Evolutionary conservation across 179 eudicot species (phyloP).

Genomic region (Spinacia oleracea): DNA sequence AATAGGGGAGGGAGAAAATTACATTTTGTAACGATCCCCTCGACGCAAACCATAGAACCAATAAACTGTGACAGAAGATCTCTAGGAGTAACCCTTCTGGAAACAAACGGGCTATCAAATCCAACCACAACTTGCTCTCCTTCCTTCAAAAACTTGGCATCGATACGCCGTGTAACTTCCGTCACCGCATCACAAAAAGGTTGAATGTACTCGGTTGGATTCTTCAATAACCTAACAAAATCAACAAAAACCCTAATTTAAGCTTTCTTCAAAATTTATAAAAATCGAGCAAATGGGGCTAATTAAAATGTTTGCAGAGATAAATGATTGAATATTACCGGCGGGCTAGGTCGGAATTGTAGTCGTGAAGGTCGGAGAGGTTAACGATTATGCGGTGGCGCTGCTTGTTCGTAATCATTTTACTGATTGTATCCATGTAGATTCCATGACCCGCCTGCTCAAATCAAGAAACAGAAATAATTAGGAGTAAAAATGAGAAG

Average conservation of each 20-base stretch:
- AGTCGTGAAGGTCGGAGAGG: slow-evolving; percentile 65
- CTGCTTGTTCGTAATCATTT: slow-evolving; percentile 68
- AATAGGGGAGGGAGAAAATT: slow-evolving; percentile 21
- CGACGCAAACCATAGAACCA: slow-evolving; percentile 96
- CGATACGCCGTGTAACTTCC: slow-evolving; percentile 61
- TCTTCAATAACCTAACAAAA: slow-evolving; percentile 63
- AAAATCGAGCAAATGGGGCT: background rate
- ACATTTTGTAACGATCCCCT: slow-evolving; percentile 97
- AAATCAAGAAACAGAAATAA: background rate
- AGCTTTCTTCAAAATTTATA: background rate
- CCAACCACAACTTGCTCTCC: slow-evolving; percentile 90
- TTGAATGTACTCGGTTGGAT: slow-evolving; percentile 83
- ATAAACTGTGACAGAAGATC: slow-evolving; percentile 92
- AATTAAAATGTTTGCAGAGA: background rate
- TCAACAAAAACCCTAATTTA: background rate
- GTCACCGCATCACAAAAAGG: slow-evolving; percentile 85
- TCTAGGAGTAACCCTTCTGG: slow-evolving; percentile 85
- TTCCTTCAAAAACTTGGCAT: slow-evolving; percentile 88
- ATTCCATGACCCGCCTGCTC: slow-evolving; percentile 52
- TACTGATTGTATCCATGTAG: slow-evolving; percentile 58
- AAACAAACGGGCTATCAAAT: slow-evolving; percentile 92
- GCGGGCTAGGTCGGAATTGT: slow-evolving; percentile 65
- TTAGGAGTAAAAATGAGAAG: background rate
- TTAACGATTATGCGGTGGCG: slow-evolving; percentile 79
- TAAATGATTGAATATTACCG: slow-evolving; percentile 37